Evolutionary conservation across 2,329 filamentous ascomycete species (phyloP).

Genomic region (Beauveria sp.): DNA sequence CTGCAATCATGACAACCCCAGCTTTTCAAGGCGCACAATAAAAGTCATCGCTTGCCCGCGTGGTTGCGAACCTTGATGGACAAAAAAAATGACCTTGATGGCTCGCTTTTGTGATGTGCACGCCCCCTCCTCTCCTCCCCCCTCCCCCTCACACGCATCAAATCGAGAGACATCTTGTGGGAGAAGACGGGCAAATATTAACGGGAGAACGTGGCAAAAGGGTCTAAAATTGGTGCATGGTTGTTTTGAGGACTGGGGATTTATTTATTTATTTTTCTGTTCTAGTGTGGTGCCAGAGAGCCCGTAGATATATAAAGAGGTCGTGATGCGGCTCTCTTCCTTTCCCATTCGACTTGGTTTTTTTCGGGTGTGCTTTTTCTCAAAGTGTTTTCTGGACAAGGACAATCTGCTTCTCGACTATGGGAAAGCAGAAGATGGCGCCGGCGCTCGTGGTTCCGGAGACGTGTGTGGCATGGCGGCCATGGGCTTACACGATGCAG

Average conservation of each 20-base stretch:
- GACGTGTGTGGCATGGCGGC: not conserved
- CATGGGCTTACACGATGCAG: not conserved
- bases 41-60: not conserved
- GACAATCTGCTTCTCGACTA: not conserved
- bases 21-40: not conserved
- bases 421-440: not conserved
- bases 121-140: not conserved
- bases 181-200: not conserved
- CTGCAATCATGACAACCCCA: not conserved
- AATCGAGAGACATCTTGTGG: not conserved
- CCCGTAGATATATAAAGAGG: constrained; percentile 1
- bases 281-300: not conserved
- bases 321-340: not conserved
- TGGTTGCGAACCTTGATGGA: constrained; percentile 5
- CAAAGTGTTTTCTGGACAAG: not conserved
- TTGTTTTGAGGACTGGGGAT: not conserved
- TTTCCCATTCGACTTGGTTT: not conserved
- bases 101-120: not conserved
- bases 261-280: not conserved
- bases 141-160: not conserved
- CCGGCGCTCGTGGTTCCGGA: not conserved
- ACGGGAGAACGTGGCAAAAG: not conserved
- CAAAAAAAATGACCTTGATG: constrained; percentile 3
- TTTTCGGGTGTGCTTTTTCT: not conserved
- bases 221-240: not conserved